Evolutionary conservation across 108 stramenopile species (phyloP), one percentile per base, ranked within the genome.

Genomic region (Cyclotella atomus): DNA sequence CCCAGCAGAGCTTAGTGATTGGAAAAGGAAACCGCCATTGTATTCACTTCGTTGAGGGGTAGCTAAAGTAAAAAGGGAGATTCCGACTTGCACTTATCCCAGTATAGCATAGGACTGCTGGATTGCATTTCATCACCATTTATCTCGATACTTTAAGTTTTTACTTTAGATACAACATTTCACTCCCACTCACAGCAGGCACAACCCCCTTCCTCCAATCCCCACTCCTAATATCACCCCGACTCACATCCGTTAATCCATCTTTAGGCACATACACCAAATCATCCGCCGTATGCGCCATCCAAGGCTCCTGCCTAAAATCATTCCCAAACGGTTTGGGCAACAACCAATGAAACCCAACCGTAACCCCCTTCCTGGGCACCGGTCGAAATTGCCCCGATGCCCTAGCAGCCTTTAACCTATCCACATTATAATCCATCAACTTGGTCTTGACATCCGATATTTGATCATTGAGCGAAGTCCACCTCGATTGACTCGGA

Each of bases 311-410:
- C 83, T 90, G 91, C 65, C 91, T 76, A 71, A 79, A 92, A 70
- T 92, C 91, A 71, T 93, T 87, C 44, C 95, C 94, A 78, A 97
- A 95, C 36, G 94, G 97, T 68, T 96, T 90, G 41, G 95, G 97
- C 38, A 97, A 64, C 59, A 97, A 79, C 94, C 94, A 96, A 68
- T 97, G 97, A 67, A 96, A 75, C 15, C 93, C 94, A 45, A 97
- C 74, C 19, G 93, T 91, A 14, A 97, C 83, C 28, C 92, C 95
- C 82, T 95, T 96, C 24, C 94, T 88, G 24, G 95, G 95, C 5
- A 86, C 38, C 20, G 92, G 92, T 47, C 64, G 62, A 80, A 88
- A 96, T 45, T 90, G 85, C 10, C 95, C 95, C 30, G 83, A 79
- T 12, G 91, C 95, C 21, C 75, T 85, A 19, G 95, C 95, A 6